Conservation (phyloP, 2,329 filamentous ascomycete species). For the Penicillium sp. region DNA sequence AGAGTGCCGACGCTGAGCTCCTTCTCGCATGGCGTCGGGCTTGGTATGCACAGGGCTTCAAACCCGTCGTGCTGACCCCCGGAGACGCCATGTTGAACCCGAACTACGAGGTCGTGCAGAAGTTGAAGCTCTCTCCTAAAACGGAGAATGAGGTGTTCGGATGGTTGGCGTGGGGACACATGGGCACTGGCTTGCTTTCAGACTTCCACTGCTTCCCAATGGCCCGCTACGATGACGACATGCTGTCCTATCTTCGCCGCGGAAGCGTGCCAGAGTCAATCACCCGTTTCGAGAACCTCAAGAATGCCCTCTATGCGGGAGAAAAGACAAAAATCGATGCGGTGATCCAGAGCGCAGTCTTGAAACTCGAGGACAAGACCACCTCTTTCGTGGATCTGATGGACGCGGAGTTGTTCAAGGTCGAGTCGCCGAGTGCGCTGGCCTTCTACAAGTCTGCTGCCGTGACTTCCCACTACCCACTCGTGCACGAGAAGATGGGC, state of each 20-base stretch:
- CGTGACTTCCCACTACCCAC: slow-evolving; percentile 66
- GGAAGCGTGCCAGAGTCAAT: slow-evolving; percentile 75
- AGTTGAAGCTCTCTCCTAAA: slow-evolving; percentile 55
- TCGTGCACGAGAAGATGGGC: slow-evolving; percentile 64
- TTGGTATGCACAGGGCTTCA: slow-evolving; percentile 95
- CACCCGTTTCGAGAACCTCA: slow-evolving; percentile 68
- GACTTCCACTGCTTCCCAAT: slow-evolving; percentile 84
- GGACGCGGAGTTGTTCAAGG: slow-evolving; percentile 60
- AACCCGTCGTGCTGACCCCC: slow-evolving; percentile 75
- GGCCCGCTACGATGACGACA: slow-evolving; percentile 69
- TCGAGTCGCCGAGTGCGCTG: slow-evolving; percentile 68
- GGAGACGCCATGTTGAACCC: slow-evolving; percentile 83
- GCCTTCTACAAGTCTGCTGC: slow-evolving; percentile 72
- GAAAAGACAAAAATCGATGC: slow-evolving; percentile 63
- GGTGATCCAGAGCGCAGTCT: slow-evolving; percentile 63
- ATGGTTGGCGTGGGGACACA: slow-evolving; percentile 91
- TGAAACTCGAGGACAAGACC: slow-evolving; percentile 56
- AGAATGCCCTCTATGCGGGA: slow-evolving; percentile 72
- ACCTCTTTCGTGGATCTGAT: slow-evolving; percentile 66
- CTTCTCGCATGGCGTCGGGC: slow-evolving; percentile 86
- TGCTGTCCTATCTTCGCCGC: slow-evolving; percentile 71
- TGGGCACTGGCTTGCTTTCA: slow-evolving; percentile 79
- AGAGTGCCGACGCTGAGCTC: slow-evolving; percentile 74
- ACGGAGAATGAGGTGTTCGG: slow-evolving; percentile 73
- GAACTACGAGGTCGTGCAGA: slow-evolving; percentile 70